A percentile compares a stretch with the other conserved stretches of the same genome.
phyloP scores from a whole-genome alignment of 2,329 filamentous ascomycete species.

The Colletotrichum liaoningense region DNA sequence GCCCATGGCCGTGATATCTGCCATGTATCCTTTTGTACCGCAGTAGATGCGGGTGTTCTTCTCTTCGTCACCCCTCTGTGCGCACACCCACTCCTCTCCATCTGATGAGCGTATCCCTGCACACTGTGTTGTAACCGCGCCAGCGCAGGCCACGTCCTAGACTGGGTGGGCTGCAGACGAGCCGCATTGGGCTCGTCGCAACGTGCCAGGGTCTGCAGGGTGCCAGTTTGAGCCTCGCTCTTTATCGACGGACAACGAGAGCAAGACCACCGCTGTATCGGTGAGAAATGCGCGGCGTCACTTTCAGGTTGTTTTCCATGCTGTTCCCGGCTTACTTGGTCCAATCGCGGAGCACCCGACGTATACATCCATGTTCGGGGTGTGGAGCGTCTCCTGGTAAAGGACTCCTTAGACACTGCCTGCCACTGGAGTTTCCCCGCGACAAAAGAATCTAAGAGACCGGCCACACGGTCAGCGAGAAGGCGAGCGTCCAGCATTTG shows the following conservation, averaged over 20 bases:
- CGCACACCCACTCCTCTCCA: neutral
- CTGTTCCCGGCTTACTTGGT: no score
- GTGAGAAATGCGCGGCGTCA: no score
- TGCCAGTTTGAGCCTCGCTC: neutral
- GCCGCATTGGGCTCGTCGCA: neutral
- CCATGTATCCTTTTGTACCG: neutral
- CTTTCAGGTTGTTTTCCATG: no score
- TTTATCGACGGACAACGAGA: neutral
- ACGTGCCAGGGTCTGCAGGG: neutral
- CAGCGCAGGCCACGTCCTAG: neutral
- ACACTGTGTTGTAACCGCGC: neutral
- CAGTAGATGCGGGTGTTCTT: neutral
- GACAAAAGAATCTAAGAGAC: no score
- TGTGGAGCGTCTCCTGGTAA: no score
- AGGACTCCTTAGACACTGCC: no score
- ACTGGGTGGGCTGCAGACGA: neutral
- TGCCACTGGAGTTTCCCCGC: no score
- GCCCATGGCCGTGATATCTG: neutral
- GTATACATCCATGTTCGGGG: no score
- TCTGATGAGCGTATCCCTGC: neutral
- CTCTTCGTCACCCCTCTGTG: neutral
- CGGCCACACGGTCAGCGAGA: neutral
- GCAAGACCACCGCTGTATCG: no score
- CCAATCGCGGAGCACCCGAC: no score
- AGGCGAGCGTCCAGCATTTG: no score